Percentiles rank a stretch among this genome's conserved stretches.
These are phyloP conservation scores for Rhizophagus sp. DNA, from an alignment of 192 early-diverging fungal species.

Conservation along the genomic window DNA sequence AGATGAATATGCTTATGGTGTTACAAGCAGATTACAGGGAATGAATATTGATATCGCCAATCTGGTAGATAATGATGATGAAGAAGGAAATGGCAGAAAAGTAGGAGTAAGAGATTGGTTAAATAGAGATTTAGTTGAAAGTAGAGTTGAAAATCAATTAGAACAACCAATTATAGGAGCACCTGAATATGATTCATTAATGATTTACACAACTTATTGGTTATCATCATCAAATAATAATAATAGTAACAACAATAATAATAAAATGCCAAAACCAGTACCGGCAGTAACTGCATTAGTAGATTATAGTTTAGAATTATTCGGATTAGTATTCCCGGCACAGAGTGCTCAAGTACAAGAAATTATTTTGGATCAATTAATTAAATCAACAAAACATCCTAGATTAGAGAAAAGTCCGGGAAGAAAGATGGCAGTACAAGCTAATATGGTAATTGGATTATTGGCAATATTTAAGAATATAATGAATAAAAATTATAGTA, in stretches of 20 bases:
- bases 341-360: slow-evolving; percentile 75
- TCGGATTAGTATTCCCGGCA: slow-evolving; percentile 71
- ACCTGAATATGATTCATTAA: slow-evolving; percentile 65
- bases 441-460: slow-evolving; percentile 77
- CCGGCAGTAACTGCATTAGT: slow-evolving; percentile 60
- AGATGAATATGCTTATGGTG: slow-evolving; percentile 59
- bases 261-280: slow-evolving; percentile 45
- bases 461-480: slow-evolving; percentile 69
- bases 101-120: slow-evolving; percentile 46
- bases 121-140: slow-evolving; percentile 38
- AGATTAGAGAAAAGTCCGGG: slow-evolving; percentile 70
- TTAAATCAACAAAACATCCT: slow-evolving; percentile 59
- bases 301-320: slow-evolving; percentile 80
- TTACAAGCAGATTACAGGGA: slow-evolving; percentile 56
- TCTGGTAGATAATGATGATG: slow-evolving; percentile 38
- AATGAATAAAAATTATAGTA: slow-evolving; percentile 38
- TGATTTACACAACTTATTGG: slow-evolving; percentile 49
- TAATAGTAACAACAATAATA: slow-evolving; percentile 20
- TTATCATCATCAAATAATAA: slow-evolving; percentile 28
- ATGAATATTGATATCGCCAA: slow-evolving; percentile 47
- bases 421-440: slow-evolving; percentile 73
- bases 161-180: slow-evolving; percentile 60
- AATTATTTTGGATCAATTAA: slow-evolving; percentile 72
- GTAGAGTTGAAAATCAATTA: slow-evolving; percentile 32
- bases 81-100: slow-evolving; percentile 43